Conservation (phyloP, 306 rosid genomes). For the Vigna reflexopilosa region DNA sequence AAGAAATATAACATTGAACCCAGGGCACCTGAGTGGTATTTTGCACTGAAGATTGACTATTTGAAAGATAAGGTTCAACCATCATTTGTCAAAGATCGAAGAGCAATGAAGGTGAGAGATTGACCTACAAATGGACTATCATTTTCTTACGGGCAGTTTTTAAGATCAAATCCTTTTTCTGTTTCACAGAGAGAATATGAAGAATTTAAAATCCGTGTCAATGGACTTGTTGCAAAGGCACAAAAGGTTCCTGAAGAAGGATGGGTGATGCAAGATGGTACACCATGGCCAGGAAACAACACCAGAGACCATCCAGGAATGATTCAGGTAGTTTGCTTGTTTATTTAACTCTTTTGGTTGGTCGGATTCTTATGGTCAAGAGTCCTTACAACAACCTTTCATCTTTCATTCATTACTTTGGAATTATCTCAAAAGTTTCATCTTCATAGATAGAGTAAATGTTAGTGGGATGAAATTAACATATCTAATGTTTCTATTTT, state of each 20-base stretch:
- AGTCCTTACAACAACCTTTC: constrained; percentile 28
- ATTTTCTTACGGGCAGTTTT: constrained; percentile 12
- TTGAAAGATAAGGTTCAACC: constrained; percentile 90
- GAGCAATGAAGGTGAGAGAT: constrained; percentile 81
- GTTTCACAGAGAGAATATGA: constrained; percentile 81
- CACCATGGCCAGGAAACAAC: constrained; percentile 98
- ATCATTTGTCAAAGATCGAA: constrained; percentile 87
- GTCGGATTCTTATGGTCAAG: constrained; percentile 23
- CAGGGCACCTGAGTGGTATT: constrained; percentile 95
- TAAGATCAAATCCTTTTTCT: constrained; percentile 30
- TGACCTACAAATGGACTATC: constrained; percentile 28
- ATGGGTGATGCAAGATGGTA: constrained; percentile 96
- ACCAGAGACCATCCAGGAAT: constrained; percentile 97
- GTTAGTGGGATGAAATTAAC: constrained; percentile 6
- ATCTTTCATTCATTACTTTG: constrained; percentile 14
- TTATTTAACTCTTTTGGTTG: constrained; percentile 28
- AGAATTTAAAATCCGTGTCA: constrained; percentile 85
- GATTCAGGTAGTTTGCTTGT: constrained; percentile 72
- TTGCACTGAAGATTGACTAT: constrained; percentile 83
- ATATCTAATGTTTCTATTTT: not conserved
- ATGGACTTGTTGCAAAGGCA: constrained; percentile 83
- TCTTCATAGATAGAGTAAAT: constrained; percentile 32
- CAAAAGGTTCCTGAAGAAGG: constrained; percentile 87
- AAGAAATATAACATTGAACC: constrained; percentile 84
- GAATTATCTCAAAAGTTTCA: not conserved